phyloP scores from a whole-genome alignment of 2,329 filamentous ascomycete species.

The Penicillium hesseltinei region DNA sequence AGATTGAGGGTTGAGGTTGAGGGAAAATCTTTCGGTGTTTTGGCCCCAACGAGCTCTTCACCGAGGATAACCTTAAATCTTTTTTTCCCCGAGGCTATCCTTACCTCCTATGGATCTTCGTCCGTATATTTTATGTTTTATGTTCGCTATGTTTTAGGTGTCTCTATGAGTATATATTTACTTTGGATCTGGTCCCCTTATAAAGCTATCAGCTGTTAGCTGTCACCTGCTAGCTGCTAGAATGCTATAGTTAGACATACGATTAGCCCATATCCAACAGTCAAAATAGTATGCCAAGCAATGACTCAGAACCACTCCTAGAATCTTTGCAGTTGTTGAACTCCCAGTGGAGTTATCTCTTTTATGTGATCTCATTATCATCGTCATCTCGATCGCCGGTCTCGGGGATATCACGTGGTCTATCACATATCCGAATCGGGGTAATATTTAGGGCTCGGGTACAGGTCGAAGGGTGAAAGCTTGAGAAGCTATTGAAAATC shows the following conservation, averaged over 20 bases:
- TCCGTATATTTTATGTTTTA: too few relatives aligned
- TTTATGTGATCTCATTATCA: background rate
- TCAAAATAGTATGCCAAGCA: background rate
- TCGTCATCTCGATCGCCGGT: background rate
- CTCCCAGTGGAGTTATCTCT: background rate
- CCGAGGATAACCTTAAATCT: constrained; percentile 21
- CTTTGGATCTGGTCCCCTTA: background rate
- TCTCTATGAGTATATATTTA: background rate
- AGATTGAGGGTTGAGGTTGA: constrained; percentile 10
- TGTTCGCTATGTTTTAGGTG: background rate
- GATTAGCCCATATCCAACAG: background rate
- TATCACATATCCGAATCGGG: background rate
- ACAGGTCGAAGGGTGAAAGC: background rate
- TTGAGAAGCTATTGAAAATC: background rate
- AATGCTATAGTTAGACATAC: background rate
- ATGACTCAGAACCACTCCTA: background rate
- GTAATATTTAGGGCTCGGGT: background rate
- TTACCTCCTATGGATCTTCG: background rate
- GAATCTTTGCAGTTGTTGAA: background rate
- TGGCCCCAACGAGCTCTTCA: constrained; percentile 20
- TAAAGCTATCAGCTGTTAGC: background rate
- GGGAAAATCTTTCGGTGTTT: constrained; percentile 15
- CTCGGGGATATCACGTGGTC: background rate
- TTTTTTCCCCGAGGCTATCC: background rate
- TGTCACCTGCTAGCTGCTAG: background rate